phyloP scores from a whole-genome alignment of 306 rosid genomes.

The Rosa multiflora region DNA sequence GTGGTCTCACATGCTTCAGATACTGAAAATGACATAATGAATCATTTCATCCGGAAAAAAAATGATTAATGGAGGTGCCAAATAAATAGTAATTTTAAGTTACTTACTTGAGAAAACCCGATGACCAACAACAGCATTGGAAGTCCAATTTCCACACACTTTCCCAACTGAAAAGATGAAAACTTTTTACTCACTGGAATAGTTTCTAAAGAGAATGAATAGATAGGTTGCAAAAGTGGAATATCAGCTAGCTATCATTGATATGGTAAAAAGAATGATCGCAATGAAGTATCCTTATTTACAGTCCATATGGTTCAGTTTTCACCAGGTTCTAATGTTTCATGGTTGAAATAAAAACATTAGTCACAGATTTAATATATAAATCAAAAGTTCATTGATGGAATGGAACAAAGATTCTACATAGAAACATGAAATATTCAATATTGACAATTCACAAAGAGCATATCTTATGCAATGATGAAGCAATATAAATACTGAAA shows the following conservation, averaged over 20 bases:
- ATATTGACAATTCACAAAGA: neutral
- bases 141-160: constrained; percentile 89
- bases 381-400: neutral
- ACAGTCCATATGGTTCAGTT: constrained; percentile 1
- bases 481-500: neutral
- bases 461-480: neutral
- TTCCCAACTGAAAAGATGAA: constrained; percentile 67
- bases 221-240: neutral
- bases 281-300: constrained; percentile 15
- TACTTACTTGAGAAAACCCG: constrained; percentile 88
- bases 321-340: constrained; percentile 9
- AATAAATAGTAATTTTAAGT: constrained; percentile 5
- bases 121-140: constrained; percentile 85
- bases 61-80: neutral
- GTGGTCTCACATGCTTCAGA: constrained; percentile 87
- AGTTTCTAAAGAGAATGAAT: neutral
- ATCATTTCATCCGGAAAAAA: neutral
- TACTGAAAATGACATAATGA: constrained; percentile 60
- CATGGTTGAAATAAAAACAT: constrained; percentile 5
- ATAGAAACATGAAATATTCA: neutral
- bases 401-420: neutral
- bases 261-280: constrained; percentile 12
- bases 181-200: neutral
- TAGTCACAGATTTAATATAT: neutral
- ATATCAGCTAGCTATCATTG: constrained; percentile 11